Base-by-base conservation (phyloP, 2,329 filamentous ascomycete genomes). In the Beauveria scarabaeidicola region DNA sequence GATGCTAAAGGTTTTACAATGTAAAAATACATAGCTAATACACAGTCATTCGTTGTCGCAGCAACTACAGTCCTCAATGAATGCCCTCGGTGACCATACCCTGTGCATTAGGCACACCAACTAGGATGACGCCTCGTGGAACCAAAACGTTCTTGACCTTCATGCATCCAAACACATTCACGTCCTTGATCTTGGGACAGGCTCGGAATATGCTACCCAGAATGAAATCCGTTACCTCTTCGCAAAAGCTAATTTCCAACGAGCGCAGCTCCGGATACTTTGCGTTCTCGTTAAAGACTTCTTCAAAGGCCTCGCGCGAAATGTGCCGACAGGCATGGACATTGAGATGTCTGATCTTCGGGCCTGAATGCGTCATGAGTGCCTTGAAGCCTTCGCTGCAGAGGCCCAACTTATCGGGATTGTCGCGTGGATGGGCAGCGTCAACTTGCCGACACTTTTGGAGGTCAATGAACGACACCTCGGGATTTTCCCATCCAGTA, bases 321-420 rank as follows among this genome's bases (percentile, higher is more conserved):
- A 97, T 92, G 70, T 96, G 88, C 3, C 93, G 87, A 69, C 91
- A 96, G 0, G 88, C 89, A 15, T 90, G 83, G n/a, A 97, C 77
- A 68, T 95, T 89, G 38, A 97, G 77, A 44, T 81, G 76, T 61
- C 80, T 78, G 2, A 97, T 73, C 11, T 74, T 77, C 1, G 74
- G 69, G 4, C 90, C 89, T 0, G 91, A 96, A 69, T 97, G 93
- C 0, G 77, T 75, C 90, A 97, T 96, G 47, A 97, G 74, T 0
- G 90, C 89, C 64, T 81, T 77, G 74, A 97, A 93, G 0, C 89
- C 91, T 6, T 81, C 74, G 0, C 85, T 87, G 56, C 87, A 90
- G 36, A 97, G 79, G 1, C 92, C 93, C 48, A 93, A 75, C 25
- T 81, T 78, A 59, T 85, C 75, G 0, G 83, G 80, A 51, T 86